A percentile compares a stretch with the other conserved stretches of the same genome.
Evolutionary conservation across 768 basidiomycete species (phyloP).

Genomic region (Kwoniella botswanensis): DNA sequence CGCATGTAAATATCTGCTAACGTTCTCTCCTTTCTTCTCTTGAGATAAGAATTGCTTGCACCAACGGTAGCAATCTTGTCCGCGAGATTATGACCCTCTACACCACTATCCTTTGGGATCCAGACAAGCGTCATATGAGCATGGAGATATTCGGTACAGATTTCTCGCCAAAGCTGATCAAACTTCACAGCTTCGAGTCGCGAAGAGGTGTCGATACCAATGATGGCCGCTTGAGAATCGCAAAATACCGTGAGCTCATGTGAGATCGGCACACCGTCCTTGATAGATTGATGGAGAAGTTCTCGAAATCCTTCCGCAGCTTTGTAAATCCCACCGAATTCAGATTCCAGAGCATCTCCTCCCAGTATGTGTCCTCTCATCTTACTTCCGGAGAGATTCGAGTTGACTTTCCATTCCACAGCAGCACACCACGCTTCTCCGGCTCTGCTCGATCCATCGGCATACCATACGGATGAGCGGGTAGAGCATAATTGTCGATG

Average conservation of each 20-base stretch:
- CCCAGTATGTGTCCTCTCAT: constrained; percentile 49
- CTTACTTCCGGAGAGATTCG: constrained; percentile 43
- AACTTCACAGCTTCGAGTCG: constrained; percentile 50
- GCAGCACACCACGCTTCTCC: constrained; percentile 56
- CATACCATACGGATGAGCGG: constrained; percentile 46
- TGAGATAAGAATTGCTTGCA: constrained; percentile 53
- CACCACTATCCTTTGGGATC: constrained; percentile 49
- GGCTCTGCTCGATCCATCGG: constrained; percentile 49
- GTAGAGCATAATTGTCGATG: constrained; percentile 42
- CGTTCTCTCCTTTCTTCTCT: constrained; percentile 44
- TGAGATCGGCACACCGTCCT: constrained; percentile 37
- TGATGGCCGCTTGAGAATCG: constrained; percentile 56
- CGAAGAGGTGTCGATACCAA: constrained; percentile 52
- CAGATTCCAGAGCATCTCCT: constrained; percentile 53
- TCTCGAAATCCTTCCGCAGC: constrained; percentile 54
- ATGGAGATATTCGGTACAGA: constrained; percentile 46
- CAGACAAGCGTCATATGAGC: constrained; percentile 55
- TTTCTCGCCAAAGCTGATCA: constrained; percentile 48
- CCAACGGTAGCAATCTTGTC: constrained; percentile 54
- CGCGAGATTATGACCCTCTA: constrained; percentile 54
- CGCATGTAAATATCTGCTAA: constrained; percentile 37
- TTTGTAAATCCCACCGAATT: constrained; percentile 54
- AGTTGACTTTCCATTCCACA: constrained; percentile 53
- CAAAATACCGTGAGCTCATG: constrained; percentile 55
- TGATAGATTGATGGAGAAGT: constrained; percentile 39